Evolutionary conservation across 2,329 filamentous ascomycete species (phyloP), one percentile per base, ranked within the genome.

Genomic region (Paecilomyces sp.): DNA sequence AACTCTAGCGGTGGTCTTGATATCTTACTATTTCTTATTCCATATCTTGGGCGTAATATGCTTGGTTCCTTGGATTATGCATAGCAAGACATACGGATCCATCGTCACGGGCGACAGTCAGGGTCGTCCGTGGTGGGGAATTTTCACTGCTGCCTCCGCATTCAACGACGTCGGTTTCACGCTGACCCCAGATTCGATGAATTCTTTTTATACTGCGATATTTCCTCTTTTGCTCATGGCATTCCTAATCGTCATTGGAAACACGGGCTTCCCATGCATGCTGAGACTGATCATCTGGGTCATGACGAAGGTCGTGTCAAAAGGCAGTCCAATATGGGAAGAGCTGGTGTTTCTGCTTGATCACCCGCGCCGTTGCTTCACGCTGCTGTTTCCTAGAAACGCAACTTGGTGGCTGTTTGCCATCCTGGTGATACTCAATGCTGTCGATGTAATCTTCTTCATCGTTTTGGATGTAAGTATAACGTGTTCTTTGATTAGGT

Each of bases 131-230:
- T 99, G 94, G 94, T 99, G 94, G 85, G 92, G 85, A 0, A 86
- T 99, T 66, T 99, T 93, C 77, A 96, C 91, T 0, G 79, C 92
- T 13, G 91, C 86, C 55, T 94, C 92, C 50, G 84, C 92, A 58
- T 97, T 99, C 75, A 97, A 93, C 75, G 93, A 99, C 77, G 78
- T 97, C n/a, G 94, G 94, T 11, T 93, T 92, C 67, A 93, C 92
- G 1, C 79, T 99, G 64, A 97, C 92, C 0, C 89, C 92, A 0
- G 90, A 97, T 75, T 97, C 92, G 66, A 97, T 99, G 92, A 83
- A 86, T 51, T 93, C 91, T 0, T 97, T 97, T 73, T 87, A 91
- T 66, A 83, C 79, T 8, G 90, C 91, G 0, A 80, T 89, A 6
- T 89, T 91, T 66, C 86, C 89, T 0, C 79, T 97, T 54, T 79